Evolutionary conservation across 176 grass and related monocot genomes (phyloP).

Genomic region (Pontederia crassipes): DNA sequence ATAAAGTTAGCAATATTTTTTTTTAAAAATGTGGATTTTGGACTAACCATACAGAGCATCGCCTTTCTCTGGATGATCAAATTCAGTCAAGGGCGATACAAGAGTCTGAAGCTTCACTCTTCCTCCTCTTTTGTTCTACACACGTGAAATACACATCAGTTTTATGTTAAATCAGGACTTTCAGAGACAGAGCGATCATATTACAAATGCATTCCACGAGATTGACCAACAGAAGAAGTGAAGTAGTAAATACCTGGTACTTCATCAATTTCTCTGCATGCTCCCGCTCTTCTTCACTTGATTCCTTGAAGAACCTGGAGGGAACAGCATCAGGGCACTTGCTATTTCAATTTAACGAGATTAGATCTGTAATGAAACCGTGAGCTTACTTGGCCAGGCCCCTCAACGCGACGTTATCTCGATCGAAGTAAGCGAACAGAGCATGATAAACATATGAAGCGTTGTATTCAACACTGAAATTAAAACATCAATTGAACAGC

Average conservation of each 20-base stretch:
- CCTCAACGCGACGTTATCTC: slow-evolving; percentile 78
- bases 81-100: slow-evolving; percentile 46
- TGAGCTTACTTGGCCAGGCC: slow-evolving; percentile 67
- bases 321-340: neutral
- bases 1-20: neutral
- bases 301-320: slow-evolving; percentile 83
- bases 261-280: slow-evolving; percentile 79
- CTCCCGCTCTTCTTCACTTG: slow-evolving; percentile 54
- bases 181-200: neutral
- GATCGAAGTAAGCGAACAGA: slow-evolving; percentile 86
- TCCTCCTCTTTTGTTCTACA: slow-evolving; percentile 56
- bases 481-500: neutral
- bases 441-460: slow-evolving; percentile 88
- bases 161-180: neutral
- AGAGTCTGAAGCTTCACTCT: slow-evolving; percentile 41
- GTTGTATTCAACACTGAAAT: slow-evolving; percentile 81
- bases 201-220: neutral
- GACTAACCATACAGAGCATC: slow-evolving; percentile 71
- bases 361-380: neutral
- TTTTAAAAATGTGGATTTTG: neutral
- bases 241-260: slow-evolving; percentile 48
- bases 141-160: neutral
- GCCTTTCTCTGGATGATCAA: slow-evolving; percentile 90
- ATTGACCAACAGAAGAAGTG: neutral
- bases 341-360: neutral